These are phyloP conservation scores for Cardamine chenopodiifolia DNA, from an alignment of 345 rosid species.

Conservation along the genomic window DNA sequence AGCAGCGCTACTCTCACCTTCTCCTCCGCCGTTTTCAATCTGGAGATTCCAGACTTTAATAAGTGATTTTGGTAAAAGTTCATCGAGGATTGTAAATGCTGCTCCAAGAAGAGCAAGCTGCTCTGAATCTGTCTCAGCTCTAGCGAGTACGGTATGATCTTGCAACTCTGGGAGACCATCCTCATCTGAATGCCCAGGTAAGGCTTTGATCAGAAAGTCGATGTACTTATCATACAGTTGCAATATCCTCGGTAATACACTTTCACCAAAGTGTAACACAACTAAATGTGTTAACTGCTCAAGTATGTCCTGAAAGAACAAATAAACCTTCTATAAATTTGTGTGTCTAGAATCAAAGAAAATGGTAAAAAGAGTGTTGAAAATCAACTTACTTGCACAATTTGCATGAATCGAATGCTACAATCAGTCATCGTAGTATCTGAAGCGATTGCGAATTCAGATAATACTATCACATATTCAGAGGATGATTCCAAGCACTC, in stretches of 20 bases:
- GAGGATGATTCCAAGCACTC: constrained; percentile 62
- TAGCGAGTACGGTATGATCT: constrained; percentile 58
- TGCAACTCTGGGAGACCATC: constrained; percentile 81
- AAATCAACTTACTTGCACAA: constrained; percentile 66
- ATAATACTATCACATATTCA: constrained; percentile 56
- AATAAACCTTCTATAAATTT: constrained; percentile 13
- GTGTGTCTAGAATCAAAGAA: not conserved
- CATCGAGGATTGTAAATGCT: constrained; percentile 89
- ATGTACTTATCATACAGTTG: constrained; percentile 82
- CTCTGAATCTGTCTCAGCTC: constrained; percentile 93
- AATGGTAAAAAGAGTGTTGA: not conserved
- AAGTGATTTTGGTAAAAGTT: constrained; percentile 69
- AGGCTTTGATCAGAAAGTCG: constrained; percentile 72
- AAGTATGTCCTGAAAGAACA: constrained; percentile 70
- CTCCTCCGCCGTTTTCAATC: constrained; percentile 54
- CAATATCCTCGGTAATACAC: constrained; percentile 67
- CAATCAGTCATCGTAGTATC: constrained; percentile 67
- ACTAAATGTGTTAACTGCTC: constrained; percentile 74
- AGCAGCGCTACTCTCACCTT: constrained; percentile 48
- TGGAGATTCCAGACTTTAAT: constrained; percentile 64
- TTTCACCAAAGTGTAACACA: constrained; percentile 81
- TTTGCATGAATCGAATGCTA: constrained; percentile 78
- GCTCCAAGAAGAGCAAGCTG: constrained; percentile 91
- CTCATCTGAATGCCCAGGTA: constrained; percentile 90
- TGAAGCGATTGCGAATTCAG: constrained; percentile 62